Base-by-base conservation (phyloP, 2,329 filamentous ascomycete genomes). In the Dendryphion nanum region DNA sequence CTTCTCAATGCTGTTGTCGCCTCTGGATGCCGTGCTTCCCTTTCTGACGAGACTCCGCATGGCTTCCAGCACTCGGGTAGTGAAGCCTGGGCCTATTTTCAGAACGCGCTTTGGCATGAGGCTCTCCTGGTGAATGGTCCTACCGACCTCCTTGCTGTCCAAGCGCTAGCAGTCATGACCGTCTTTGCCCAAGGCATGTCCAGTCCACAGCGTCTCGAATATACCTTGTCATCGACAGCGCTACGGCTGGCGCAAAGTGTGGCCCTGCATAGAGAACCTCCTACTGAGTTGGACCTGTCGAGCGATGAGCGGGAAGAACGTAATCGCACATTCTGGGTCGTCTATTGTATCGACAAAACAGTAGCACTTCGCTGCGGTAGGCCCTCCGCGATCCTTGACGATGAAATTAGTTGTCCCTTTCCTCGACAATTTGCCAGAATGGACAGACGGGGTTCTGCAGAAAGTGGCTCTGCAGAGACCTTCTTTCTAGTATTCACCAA, bases 371-470 rank as follows among this genome's bases (percentile, higher is more conserved):
- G 23, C 23, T 26, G 23, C 23, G 23, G 23, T 8, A 26, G 23
- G n/a, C 23, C 23, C 8, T 26, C 23, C 8, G 23, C 23, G n/a
- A 26, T 26, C 23, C 23, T 8, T 26, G 23, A 26, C 23, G 23
- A 26, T 26, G 23, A 26, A 26, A 26, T 26, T n/a, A 26, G 23
- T n/a, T 26, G 23, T n/a, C 23, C 23, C 23, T 26, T 26, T 26
- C 23, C 23, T 8, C 23, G 23, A n/a, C 23, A n/a, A n/a, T 26
- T 26, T 26, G 23, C 23, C 8, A 8, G n/a, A 26, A 8, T 26
- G n/a, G 8, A 8, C n/a, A 8, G 8, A n/a, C 23, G n/a, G 23
- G 23, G 8, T 8, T n/a, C 23, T 8, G n/a, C 8, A n/a, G 23
- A 26, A n/a, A 26, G 8, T n/a, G 23, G 23, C 23, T 26, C 23